phyloP scores from a whole-genome alignment of 805 yeast genomes.

The Candida tibetensis region DNA sequence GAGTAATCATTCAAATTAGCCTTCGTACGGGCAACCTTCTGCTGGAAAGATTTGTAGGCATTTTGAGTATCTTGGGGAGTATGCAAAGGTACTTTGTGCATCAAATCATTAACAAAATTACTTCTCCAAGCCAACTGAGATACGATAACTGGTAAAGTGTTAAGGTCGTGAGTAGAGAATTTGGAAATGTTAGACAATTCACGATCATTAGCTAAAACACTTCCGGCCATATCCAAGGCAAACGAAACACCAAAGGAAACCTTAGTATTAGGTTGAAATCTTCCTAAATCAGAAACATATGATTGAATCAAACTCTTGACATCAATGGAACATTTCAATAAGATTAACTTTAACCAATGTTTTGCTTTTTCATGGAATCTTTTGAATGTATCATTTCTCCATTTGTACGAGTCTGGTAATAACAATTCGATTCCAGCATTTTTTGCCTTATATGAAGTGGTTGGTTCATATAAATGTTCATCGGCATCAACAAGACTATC shows the following conservation, averaged over 20 bases:
- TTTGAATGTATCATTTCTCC: slow-evolving; percentile 69
- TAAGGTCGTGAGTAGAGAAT: slow-evolving; percentile 38
- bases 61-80: slow-evolving; percentile 25
- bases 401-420: slow-evolving; percentile 70
- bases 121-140: slow-evolving; percentile 76
- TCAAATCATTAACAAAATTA: slow-evolving; percentile 33
- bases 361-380: slow-evolving; percentile 57
- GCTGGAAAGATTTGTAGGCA: slow-evolving; percentile 27
- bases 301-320: slow-evolving; percentile 75
- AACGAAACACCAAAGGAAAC: slow-evolving; percentile 82
- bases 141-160: slow-evolving; percentile 69
- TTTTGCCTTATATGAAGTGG: slow-evolving; percentile 53
- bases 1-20: slow-evolving; percentile 5
- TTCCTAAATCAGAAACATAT: slow-evolving; percentile 51
- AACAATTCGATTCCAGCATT: slow-evolving; percentile 49
- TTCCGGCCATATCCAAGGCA: slow-evolving; percentile 86
- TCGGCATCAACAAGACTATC: slow-evolving; percentile 83
- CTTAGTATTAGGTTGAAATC: slow-evolving; percentile 12
- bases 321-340: slow-evolving; percentile 64
- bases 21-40: slow-evolving; percentile 20
- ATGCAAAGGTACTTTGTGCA: slow-evolving; percentile 28
- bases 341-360: slow-evolving; percentile 61
- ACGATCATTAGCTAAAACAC: slow-evolving; percentile 61
- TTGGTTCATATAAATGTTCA: slow-evolving; percentile 79
- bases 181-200: slow-evolving; percentile 54